Base-by-base conservation (phyloP, 768 basidiomycete species). In the Dentipellis fragilis region DNA sequence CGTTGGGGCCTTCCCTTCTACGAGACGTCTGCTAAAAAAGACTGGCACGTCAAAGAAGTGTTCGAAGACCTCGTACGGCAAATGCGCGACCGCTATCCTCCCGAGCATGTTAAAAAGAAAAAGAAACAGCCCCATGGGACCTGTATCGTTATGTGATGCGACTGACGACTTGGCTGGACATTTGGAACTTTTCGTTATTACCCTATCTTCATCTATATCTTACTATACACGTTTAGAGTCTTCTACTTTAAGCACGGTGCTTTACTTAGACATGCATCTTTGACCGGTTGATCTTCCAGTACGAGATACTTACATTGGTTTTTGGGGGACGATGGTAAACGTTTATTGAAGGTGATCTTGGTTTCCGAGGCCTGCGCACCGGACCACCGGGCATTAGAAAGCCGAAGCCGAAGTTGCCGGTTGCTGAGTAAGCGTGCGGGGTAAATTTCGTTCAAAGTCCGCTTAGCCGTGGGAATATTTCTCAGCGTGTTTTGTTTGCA, bases 1-100 rank as follows among this genome's bases (percentile, higher is more conserved):
- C 75, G 75, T 2, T 90, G 89, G 88, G 72, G 73, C 12, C 70
- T 89, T n/a, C 86, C 78, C 6, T 87, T 89, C 64, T 91, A 86
- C 65, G 90, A 92, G 71, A 92, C 89, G 2, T 90, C 88, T n/a
- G 87, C 89, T 10, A 92, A 91, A 68, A 75, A 80, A 49, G 83
- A 90, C 64, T 89, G 86, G 88, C 81, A 91, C 61, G 76, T 92
- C 53, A 71, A 71, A 9, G 87, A 89, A 39, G 88, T 86, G 16
- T 92, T 92, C 65, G 82, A 87, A 62, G 85, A 86, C 57, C 75
- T 91, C 29, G 71, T 89, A 49, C 77, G 78, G 59, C 87, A 87
- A 62, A 88, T 91, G 88, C 78, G 84, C 34, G 67, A 61, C 52
- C 76, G 77, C 57, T 87, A 84, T 66, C 86, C 87, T 16, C 63